Evolutionary conservation across 306 rosid genomes (phyloP).

Genomic region (Vigna nakashimae): DNA sequence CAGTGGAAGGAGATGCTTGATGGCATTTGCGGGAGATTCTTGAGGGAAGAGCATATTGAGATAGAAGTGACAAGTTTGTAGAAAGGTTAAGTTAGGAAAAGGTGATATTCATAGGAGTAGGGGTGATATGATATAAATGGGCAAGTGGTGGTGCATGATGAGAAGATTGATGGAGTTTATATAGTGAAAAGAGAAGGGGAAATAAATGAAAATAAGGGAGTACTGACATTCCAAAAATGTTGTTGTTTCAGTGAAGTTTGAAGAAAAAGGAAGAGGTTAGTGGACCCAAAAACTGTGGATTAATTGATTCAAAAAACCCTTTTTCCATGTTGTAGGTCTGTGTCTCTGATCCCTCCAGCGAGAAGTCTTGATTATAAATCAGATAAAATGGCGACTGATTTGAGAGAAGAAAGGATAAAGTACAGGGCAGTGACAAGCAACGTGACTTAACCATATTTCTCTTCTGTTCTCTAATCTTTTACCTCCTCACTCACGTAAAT

Average conservation of each 20-base stretch:
- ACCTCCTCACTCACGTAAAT: slow-evolving; percentile 76
- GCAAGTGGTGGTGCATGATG: slow-evolving; percentile 41
- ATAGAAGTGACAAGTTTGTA: slow-evolving; percentile 47
- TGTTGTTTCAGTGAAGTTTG: slow-evolving; percentile 45
- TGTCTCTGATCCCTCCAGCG: slow-evolving; percentile 31
- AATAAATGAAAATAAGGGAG: slow-evolving; percentile 42
- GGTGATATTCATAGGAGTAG: slow-evolving; percentile 10
- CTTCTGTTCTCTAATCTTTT: slow-evolving; percentile 67
- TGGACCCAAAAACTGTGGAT: slow-evolving; percentile 47
- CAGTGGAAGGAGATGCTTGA: slow-evolving; percentile 13
- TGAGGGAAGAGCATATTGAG: slow-evolving; percentile 44
- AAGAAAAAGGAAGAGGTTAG: slow-evolving; percentile 41
- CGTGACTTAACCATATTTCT: slow-evolving; percentile 70
- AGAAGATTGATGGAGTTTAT: slow-evolving; percentile 51
- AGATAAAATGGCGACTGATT: slow-evolving; percentile 57
- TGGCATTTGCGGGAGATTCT: slow-evolving; percentile 42
- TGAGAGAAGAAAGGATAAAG: slow-evolving; percentile 61
- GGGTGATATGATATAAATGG: slow-evolving; percentile 59
- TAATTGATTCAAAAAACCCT: not conserved
- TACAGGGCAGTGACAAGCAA: slow-evolving; percentile 55
- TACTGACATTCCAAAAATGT: slow-evolving; percentile 60
- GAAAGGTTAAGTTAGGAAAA: not conserved
- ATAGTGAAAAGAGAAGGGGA: slow-evolving; percentile 42
- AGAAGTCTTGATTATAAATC: slow-evolving; percentile 48
- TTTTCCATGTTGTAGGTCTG: not conserved